phyloP scores from a whole-genome alignment of 805 yeast species.

The Pichia manshurica region DNA sequence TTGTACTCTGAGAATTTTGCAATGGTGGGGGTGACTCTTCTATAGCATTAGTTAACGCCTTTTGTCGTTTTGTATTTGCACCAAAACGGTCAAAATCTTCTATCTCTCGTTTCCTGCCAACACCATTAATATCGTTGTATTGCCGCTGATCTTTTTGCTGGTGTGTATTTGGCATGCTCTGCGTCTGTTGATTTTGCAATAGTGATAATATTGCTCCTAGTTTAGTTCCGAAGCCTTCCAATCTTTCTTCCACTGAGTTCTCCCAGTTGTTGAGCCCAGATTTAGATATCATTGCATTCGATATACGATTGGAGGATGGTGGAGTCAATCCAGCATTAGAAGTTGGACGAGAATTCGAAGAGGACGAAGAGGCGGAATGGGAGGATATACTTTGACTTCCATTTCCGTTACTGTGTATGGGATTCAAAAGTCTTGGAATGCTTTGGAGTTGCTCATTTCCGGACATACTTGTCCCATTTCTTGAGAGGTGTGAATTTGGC shows the following conservation, averaged over 20 bases:
- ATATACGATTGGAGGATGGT: neutral
- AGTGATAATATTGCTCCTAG: conserved; percentile 34
- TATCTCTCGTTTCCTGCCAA: neutral
- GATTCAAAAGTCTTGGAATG: conserved; percentile 2
- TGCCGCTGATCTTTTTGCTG: no score
- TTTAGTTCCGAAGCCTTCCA: conserved; percentile 36
- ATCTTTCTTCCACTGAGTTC: conserved; percentile 33
- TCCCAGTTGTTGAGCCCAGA: conserved; percentile 25
- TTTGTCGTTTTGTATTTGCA: neutral
- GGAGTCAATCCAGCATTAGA: neutral
- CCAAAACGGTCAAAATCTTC: neutral
- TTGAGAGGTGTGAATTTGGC: neutral
- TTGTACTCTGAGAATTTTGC: neutral
- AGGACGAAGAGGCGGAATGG: no score
- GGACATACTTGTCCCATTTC: neutral
- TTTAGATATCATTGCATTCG: neutral
- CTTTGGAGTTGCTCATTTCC: neutral
- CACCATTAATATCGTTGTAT: neutral
- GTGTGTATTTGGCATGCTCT: neutral
- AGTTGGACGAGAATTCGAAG: neutral
- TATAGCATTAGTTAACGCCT: neutral
- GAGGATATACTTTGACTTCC: neutral
- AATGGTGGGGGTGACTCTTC: neutral
- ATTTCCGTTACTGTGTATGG: neutral
- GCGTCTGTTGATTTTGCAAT: conserved; percentile 24